phyloP scores from a whole-genome alignment of 2,329 filamentous ascomycete genomes.

The Fusarium poae region DNA sequence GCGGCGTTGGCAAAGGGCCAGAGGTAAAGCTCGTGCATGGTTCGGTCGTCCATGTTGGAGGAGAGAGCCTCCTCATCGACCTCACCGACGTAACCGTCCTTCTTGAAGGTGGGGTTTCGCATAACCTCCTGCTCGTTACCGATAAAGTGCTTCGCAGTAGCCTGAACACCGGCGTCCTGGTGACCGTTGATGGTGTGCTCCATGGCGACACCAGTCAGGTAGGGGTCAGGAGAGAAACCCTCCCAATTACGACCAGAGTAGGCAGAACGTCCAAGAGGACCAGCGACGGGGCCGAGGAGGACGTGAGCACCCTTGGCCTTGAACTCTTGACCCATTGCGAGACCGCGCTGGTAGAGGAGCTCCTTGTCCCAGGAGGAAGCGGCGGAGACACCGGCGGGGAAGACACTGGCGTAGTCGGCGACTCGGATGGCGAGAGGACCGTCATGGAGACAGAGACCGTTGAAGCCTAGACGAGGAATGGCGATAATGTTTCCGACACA shows the following conservation, averaged over 20 bases:
- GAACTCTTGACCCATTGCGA: conserved; percentile 69
- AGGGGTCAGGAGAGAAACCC: conserved; percentile 73
- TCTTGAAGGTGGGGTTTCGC: conserved; percentile 48
- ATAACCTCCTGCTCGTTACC: conserved; percentile 55
- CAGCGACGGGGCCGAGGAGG: conserved; percentile 63
- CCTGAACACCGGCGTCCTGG: conserved; percentile 56
- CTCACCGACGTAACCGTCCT: conserved; percentile 46
- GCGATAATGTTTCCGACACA: conserved; percentile 55
- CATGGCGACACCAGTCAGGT: conserved; percentile 70
- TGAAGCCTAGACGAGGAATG: conserved; percentile 58
- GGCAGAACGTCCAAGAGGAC: conserved; percentile 58
- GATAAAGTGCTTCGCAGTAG: conserved; percentile 57
- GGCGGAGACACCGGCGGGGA: conserved; percentile 72
- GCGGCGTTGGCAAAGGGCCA: conserved; percentile 55
- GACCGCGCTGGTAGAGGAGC: conserved; percentile 74
- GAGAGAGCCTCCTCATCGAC: conserved; percentile 51
- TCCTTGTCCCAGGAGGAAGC: conserved; percentile 74
- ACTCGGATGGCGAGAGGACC: conserved; percentile 51
- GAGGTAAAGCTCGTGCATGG: conserved; percentile 66
- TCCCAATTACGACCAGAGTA: conserved; percentile 75
- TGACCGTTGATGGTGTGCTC: conserved; percentile 52
- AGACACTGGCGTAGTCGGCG: conserved; percentile 61
- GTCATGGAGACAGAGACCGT: conserved; percentile 58
- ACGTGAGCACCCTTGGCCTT: conserved; percentile 80
- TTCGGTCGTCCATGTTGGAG: conserved; percentile 68